Percentiles rank a stretch among this genome's conserved stretches.
phyloP scores from a whole-genome alignment of 2,329 filamentous ascomycete species.

The Nothophoma quercina region DNA sequence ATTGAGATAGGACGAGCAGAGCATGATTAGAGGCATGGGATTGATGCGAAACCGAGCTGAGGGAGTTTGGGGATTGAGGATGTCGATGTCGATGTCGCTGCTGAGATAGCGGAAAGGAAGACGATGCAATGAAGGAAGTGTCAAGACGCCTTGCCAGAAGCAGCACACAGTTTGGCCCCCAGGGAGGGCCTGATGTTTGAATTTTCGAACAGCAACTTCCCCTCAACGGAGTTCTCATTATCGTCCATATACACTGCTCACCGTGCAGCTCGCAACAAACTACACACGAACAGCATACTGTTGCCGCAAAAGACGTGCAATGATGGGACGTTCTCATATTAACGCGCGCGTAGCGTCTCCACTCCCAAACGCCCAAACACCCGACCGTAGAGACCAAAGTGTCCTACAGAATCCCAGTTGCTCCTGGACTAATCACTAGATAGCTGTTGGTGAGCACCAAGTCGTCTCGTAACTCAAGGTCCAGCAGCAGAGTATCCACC shows the following conservation, averaged over 20 bases:
- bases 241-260: background rate
- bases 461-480: background rate
- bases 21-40: too few species aligned
- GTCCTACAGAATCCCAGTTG: background rate
- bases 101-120: background rate
- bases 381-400: background rate
- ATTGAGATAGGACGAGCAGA: too few species aligned
- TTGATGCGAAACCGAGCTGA: too few species aligned
- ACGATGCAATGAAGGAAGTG: background rate
- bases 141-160: constrained; percentile 8
- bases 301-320: background rate
- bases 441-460: background rate
- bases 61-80: too few species aligned
- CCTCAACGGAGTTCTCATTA: background rate
- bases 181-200: background rate
- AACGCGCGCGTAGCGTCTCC: constrained; percentile 6
- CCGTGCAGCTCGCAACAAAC: background rate
- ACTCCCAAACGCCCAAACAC: background rate
- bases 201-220: background rate
- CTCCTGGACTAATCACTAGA: background rate
- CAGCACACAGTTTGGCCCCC: background rate
- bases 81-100: background rate
- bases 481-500: too few species aligned
- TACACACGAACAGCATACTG: background rate
- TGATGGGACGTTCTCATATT: background rate